Evolutionary conservation across 768 basidiomycete genomes (phyloP).

Genomic region (Termitomyces sp.): DNA sequence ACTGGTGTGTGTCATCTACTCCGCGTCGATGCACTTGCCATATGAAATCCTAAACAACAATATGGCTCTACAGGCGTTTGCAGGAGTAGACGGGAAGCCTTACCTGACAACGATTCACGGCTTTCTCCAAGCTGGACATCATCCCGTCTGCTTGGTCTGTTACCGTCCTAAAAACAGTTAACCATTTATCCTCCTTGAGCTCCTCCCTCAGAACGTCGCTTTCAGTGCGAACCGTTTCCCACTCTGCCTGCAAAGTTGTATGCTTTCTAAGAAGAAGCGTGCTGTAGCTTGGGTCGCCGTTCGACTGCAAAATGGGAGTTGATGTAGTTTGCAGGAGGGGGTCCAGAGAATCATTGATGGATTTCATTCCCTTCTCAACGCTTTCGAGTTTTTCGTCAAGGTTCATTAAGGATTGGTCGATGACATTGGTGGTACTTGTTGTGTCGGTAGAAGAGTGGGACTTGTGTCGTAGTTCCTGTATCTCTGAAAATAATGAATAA

Average conservation of each 20-base stretch:
- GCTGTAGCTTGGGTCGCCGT: slow-evolving; percentile 36
- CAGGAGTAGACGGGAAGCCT: slow-evolving; percentile 21
- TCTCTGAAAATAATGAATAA: slow-evolving; percentile 48
- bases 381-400: slow-evolving; percentile 78
- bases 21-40: slow-evolving; percentile 71
- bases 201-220: slow-evolving; percentile 84
- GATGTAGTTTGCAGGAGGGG: slow-evolving; percentile 50
- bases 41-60: slow-evolving; percentile 66
- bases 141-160: slow-evolving; percentile 95
- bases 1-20: slow-evolving; percentile 41
- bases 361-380: slow-evolving; percentile 69
- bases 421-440: slow-evolving; percentile 59
- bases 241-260: slow-evolving; percentile 67
- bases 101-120: slow-evolving; percentile 86
- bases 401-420: slow-evolving; percentile 77
- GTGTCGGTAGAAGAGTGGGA: slow-evolving; percentile 62
- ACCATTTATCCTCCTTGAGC: slow-evolving; percentile 95
- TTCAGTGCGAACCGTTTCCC: slow-evolving; percentile 79
- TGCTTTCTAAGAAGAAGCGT: slow-evolving; percentile 69
- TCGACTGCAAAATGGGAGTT: slow-evolving; percentile 43
- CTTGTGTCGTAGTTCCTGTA: slow-evolving; percentile 90
- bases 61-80: slow-evolving; percentile 9
- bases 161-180: slow-evolving; percentile 91
- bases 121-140: slow-evolving; percentile 96
- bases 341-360: slow-evolving; percentile 61